Evolutionary conservation across 805 yeast species (phyloP), one percentile per base, ranked within the genome.

Genomic region (Yarrowia alimentaria): DNA sequence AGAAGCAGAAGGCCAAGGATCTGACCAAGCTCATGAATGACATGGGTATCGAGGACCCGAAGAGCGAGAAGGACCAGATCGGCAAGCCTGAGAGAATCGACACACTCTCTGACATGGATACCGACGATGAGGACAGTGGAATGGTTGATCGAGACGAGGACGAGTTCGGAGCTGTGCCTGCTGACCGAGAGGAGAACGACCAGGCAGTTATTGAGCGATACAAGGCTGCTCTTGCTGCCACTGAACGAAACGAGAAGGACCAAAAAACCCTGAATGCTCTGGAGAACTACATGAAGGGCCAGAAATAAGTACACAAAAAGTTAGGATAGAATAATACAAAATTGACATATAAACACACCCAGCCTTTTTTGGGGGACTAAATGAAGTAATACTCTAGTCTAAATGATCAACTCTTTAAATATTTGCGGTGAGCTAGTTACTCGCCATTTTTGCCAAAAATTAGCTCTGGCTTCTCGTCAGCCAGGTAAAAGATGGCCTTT

Each of bases 1-100:
- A 80, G 63, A 69, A 72, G 60, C 74, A 82, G 59, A 87, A 88
- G 65, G 83, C 86, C 26, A 76, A 80, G 57, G 81, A 84, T 20
- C 70, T 93, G 60, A 73, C 76, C 37, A 75, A 80, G 56, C 71
- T 93, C 58, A 85, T 93, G 87, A 82, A 82, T 55, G 99, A 93
- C 65, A 71, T 93, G 61, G 95, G 95, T 12, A 68, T 89, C 34
- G 69, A 74, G 35, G 78, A 33, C 10, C 22, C 84, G 17, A 82
- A 79, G 43, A 89, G 63, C 65, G 59, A 9, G 6, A 24, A 5
- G 11, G 19, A 40, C 47, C 47, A 68, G 26, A 79, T 81, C 12
- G 90, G 63, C 17, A 66, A 65, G 7, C 47, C 47, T 8, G 75
- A 70, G 11, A 77, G 72, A 12, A 74, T 71, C 24, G 78, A 80